Base-by-base conservation (phyloP, 176 grass and related monocot genomes). In the Oryza longistaminata region DNA sequence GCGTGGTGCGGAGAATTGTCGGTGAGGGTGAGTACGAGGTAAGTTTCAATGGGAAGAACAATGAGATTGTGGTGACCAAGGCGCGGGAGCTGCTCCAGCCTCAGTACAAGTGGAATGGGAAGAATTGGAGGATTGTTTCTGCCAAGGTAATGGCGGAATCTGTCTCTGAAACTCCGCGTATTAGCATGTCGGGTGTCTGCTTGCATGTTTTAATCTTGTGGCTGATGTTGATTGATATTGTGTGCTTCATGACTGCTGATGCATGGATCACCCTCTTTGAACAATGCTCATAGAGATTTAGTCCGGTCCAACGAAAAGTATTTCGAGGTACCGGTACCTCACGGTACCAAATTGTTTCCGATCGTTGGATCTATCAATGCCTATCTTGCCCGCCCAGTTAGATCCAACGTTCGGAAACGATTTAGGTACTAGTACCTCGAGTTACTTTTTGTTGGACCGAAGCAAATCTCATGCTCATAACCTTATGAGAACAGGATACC, bases 51-150 rank as follows among this genome's bases (percentile, higher is more conserved):
- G 71, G 81, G 2, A 62, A 81, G 52, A 64, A 79, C 12, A 3
- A 12, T 1, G 71, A 86, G 52, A 7, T 83, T 61, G n/a, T 84
- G 72, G 46, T 82, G 4, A 79, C 62, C 3, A 73, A 81, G 73
- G 70, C 80, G 11, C 19, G 6, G 9, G 76, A 74, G 60, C 62
- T 88, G 75, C 79, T 95, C 16, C 88, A 89, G 76, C 73, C 75
- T 7, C 76, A 35, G 3, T 85, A 79, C 55, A 73, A 81, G 58
- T 95, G 90, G 93, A 80, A 90, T 71, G 93, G 88, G 66, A 81
- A 81, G 26, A 24, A 62, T 6, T 92, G 90, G 93, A 88, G 61
- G 35, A 76, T 81, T 66, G 81, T 66, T 1, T 58, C 14, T 11
- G 25, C 17, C 16, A 86, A 92, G 78, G 86, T 88, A 85, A 11